Evolutionary conservation across 2,329 filamentous ascomycete species (phyloP).

Genomic region (Alternaria brassicicola): DNA sequence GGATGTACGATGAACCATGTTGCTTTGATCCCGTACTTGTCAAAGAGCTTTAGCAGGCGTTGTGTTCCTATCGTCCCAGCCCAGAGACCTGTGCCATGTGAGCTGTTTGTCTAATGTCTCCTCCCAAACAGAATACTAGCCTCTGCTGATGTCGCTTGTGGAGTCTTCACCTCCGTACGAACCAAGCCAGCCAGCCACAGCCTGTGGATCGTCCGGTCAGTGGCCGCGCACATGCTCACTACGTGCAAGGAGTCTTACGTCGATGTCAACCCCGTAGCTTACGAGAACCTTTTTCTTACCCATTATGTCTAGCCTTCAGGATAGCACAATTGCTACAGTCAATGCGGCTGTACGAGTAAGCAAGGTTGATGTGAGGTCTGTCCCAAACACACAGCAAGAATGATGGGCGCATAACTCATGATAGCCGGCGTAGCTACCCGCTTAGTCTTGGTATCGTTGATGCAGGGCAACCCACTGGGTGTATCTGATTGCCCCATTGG

Average conservation of each 20-base stretch:
- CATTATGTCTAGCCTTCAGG: constrained; percentile 37
- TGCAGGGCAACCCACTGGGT: neutral
- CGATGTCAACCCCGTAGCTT: constrained; percentile 73
- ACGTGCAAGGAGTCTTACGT: constrained; percentile 48
- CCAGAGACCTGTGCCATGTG: constrained; percentile 60
- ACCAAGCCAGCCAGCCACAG: constrained; percentile 74
- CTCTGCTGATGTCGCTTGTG: constrained; percentile 73
- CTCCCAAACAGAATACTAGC: constrained; percentile 42
- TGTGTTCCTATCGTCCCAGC: constrained; percentile 72
- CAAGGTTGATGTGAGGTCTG: neutral
- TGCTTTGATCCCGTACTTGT: constrained; percentile 75
- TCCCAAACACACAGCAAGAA: neutral
- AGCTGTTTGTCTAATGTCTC: neutral
- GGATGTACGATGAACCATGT: constrained; percentile 72
- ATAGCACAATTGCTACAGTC: neutral
- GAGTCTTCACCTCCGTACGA: constrained; percentile 77
- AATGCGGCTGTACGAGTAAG: neutral
- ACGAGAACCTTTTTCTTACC: constrained; percentile 61
- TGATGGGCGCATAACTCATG: constrained; percentile 1
- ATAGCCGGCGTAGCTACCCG: constrained; percentile 20
- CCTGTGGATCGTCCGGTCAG: neutral
- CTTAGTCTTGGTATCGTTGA: constrained; percentile 6
- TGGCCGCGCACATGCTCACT: constrained; percentile 50
- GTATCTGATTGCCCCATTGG: constrained; percentile 4
- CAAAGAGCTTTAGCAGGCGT: constrained; percentile 72